Evolutionary conservation across 768 basidiomycete genomes (phyloP).

Genomic region (Leccinum imitatum): DNA sequence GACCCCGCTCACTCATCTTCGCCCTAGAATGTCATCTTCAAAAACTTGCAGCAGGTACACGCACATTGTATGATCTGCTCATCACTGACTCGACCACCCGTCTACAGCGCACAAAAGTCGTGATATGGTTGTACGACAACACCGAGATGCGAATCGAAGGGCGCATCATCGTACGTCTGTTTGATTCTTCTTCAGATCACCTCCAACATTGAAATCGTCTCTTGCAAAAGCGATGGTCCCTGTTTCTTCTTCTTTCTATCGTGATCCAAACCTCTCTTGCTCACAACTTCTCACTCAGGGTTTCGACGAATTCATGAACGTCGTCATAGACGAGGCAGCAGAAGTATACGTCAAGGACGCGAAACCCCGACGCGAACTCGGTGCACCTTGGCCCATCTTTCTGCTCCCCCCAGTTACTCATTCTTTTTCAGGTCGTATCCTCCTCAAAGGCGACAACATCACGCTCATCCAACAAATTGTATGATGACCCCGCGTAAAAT

Average conservation of each 20-base stretch:
- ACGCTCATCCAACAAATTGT: constrained; percentile 85
- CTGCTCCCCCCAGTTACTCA: not conserved
- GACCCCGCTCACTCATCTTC: constrained; percentile 4
- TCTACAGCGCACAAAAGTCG: constrained; percentile 73
- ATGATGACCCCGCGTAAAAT: constrained; percentile 26
- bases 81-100: constrained; percentile 8
- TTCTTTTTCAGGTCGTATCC: constrained; percentile 70
- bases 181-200: constrained; percentile 24
- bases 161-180: constrained; percentile 81
- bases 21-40: constrained; percentile 91
- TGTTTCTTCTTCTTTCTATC: constrained; percentile 1
- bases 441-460: constrained; percentile 97
- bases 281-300: constrained; percentile 55
- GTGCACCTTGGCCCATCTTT: constrained; percentile 43
- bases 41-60: constrained; percentile 87
- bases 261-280: constrained; percentile 10
- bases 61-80: constrained; percentile 5
- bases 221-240: constrained; percentile 36
- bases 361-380: constrained; percentile 81
- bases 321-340: constrained; percentile 90
- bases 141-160: constrained; percentile 96
- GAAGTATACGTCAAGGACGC: constrained; percentile 91
- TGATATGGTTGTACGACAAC: constrained; percentile 97
- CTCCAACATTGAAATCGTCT: constrained; percentile 40
- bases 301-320: constrained; percentile 99